phyloP scores from a whole-genome alignment of 164 flowering plant genomes.

The Litsea cubeba region DNA sequence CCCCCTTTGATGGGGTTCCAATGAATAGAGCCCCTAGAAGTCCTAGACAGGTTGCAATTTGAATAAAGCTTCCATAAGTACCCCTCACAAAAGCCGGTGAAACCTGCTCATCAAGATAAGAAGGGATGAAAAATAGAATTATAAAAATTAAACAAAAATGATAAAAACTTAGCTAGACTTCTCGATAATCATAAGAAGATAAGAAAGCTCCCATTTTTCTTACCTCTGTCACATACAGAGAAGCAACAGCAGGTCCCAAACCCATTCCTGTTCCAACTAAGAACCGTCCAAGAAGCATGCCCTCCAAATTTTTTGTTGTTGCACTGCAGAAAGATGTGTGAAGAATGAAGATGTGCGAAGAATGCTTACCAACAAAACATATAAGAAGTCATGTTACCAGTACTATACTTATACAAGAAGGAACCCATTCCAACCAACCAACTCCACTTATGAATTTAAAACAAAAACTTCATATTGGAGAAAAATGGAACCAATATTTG shows the following conservation, averaged over 20 bases:
- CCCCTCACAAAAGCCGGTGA: conserved; percentile 85
- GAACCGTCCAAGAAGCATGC: conserved; percentile 69
- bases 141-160: not conserved
- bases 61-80: conserved; percentile 93
- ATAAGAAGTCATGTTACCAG: too few species aligned
- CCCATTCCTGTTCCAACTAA: conserved; percentile 79
- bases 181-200: not conserved
- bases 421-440: not conserved
- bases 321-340: conserved; percentile 34
- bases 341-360: not conserved
- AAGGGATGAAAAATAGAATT: not conserved
- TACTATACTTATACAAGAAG: too few species aligned
- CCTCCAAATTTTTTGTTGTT: conserved; percentile 39
- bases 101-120: conserved; percentile 18
- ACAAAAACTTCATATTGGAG: not conserved
- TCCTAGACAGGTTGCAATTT: conserved; percentile 95
- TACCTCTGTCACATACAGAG: conserved; percentile 79
- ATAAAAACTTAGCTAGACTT: not conserved
- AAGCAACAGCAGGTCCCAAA: conserved; percentile 61
- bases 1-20: conserved; percentile 77
- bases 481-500: not conserved
- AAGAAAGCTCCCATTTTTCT: not conserved
- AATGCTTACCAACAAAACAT: not conserved
- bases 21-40: conserved; percentile 68
- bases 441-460: not conserved